Base-by-base conservation (phyloP, 352 stramenopile genomes). In the Phytophthora chlamydospora region DNA sequence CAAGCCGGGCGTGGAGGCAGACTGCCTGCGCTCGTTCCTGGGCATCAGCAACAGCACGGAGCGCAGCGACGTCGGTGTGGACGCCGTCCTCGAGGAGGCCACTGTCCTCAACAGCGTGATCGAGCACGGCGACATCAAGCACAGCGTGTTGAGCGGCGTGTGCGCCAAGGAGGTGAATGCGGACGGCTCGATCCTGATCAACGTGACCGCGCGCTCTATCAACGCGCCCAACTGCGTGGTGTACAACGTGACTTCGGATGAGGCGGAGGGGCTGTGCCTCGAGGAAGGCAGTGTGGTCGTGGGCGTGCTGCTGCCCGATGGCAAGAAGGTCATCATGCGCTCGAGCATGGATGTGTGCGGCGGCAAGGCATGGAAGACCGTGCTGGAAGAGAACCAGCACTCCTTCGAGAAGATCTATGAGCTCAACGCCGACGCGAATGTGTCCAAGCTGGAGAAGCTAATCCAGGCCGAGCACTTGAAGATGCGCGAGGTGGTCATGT, bases 231-330 rank as follows among this genome's bases (percentile, higher is more conserved):
- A 93, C 41, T 96, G 90, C 58, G 96, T 99, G 24, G 74, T 98
- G 50, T 99, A 99, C 85, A 99, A 99, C 74, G 83, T 99, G 14
- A 96, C 98, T 32, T 96, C 85, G 53, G 91, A 98, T 27, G 83
- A 92, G 17, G 75, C 83, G 4, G 88, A 93, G 6, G 95, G 91
- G 1, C 86, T 99, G 48, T 71, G 92, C n/a, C 76, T 98, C 27
- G 88, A 91, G 45, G 90, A 97, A 45, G 94, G 94, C 65, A 91
- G 96, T 36, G 96, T 99, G 17, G 75, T 98, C 33, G 96, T 98
- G 10, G 94, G 95, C 39, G 96, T 99, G 29, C 85, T 98, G 45
- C 70, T 97, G 32, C 88, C 91, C 14, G 77, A 94, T 65, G 97
- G 97, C 51, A 91, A 94, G 65, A 95, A 97, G 60, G 86, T 97